These are phyloP conservation scores for Mycosphaerella sp. DNA, from an alignment of 2,329 filamentous ascomycete species.

Conservation along the genomic window DNA sequence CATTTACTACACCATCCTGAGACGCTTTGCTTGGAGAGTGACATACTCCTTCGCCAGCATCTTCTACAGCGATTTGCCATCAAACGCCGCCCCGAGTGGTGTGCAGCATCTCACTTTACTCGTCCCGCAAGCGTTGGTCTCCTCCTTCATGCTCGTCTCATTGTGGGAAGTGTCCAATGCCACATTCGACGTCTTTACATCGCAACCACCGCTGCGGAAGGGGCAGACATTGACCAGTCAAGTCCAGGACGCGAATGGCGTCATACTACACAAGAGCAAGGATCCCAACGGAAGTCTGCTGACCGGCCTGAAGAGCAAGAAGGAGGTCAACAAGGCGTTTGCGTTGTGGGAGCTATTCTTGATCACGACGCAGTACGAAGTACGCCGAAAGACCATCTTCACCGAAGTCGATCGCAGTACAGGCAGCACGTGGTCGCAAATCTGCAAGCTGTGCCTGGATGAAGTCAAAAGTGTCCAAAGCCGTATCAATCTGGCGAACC, in stretches of 20 bases:
- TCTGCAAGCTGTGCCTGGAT: conserved; percentile 62
- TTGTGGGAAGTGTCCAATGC: conserved; percentile 73
- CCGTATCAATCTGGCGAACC: conserved; percentile 53
- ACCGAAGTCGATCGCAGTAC: conserved; percentile 75
- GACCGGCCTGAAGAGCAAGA: conserved; percentile 76
- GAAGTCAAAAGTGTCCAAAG: conserved; percentile 60
- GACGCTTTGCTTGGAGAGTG: conserved; percentile 60
- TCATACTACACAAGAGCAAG: conserved; percentile 24
- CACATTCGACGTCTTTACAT: conserved; percentile 73
- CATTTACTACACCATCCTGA: conserved; percentile 58
- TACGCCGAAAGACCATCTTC: conserved; percentile 75
- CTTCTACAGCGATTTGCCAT: conserved; percentile 66
- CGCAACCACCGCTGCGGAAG: conserved; percentile 74
- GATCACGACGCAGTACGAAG: conserved; percentile 67
- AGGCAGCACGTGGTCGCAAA: conserved; percentile 74
- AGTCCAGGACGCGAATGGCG: conserved; percentile 50
- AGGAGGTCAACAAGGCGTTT: conserved; percentile 70
- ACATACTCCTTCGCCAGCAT: conserved; percentile 64
- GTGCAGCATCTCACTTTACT: conserved; percentile 32
- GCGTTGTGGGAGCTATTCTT: conserved; percentile 86
- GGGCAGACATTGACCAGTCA: conserved; percentile 75
- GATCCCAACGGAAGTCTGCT: conserved; percentile 88
- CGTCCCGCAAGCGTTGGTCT: conserved; percentile 37
- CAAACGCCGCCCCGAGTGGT: conserved; percentile 56
- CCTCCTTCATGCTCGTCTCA: conserved; percentile 60